These are phyloP conservation scores for Cordyceps fumosorosea DNA, from an alignment of 2,329 filamentous ascomycete genomes.

Conservation along the genomic window DNA sequence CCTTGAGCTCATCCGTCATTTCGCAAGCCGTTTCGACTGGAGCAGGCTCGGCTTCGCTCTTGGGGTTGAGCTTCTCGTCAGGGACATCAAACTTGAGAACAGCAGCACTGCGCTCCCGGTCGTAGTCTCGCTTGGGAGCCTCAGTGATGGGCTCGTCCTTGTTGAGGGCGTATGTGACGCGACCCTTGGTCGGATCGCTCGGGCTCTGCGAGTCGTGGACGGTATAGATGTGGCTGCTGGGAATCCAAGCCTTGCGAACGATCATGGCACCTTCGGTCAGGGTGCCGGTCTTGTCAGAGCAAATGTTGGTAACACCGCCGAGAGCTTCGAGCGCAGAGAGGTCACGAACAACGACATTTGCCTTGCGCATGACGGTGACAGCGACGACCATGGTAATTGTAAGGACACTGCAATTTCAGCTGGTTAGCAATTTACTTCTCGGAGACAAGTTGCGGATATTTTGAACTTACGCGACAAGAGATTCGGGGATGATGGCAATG, in stretches of 20 bases:
- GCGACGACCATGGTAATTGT: slow-evolving; percentile 66
- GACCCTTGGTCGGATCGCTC: slow-evolving; percentile 53
- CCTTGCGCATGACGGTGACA: slow-evolving; percentile 57
- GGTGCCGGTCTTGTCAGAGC: slow-evolving; percentile 68
- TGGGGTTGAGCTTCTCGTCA: slow-evolving; percentile 43
- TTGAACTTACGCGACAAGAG: slow-evolving; percentile 50
- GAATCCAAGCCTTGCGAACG: slow-evolving; percentile 60
- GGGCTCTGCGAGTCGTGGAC: slow-evolving; percentile 57
- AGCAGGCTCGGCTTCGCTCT: slow-evolving; percentile 26
- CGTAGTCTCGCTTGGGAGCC: slow-evolving; percentile 46
- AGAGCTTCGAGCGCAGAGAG: slow-evolving; percentile 62
- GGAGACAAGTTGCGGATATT: background rate
- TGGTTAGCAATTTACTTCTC: slow-evolving; percentile 12
- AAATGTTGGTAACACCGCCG: slow-evolving; percentile 66
- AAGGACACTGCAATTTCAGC: slow-evolving; percentile 39
- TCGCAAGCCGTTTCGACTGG: slow-evolving; percentile 28
- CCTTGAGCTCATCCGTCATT: slow-evolving; percentile 43
- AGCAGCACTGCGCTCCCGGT: slow-evolving; percentile 52
- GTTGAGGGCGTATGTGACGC: slow-evolving; percentile 39
- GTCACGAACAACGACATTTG: slow-evolving; percentile 59
- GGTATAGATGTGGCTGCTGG: slow-evolving; percentile 48
- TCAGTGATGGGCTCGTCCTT: slow-evolving; percentile 27
- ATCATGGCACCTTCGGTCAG: slow-evolving; percentile 65
- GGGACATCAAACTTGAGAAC: slow-evolving; percentile 58
- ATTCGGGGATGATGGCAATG: slow-evolving; percentile 58